Evolutionary conservation across 257 asterid species (phyloP), one percentile per base, ranked within the genome.

Genomic region (Salvia rosmarinus): DNA sequence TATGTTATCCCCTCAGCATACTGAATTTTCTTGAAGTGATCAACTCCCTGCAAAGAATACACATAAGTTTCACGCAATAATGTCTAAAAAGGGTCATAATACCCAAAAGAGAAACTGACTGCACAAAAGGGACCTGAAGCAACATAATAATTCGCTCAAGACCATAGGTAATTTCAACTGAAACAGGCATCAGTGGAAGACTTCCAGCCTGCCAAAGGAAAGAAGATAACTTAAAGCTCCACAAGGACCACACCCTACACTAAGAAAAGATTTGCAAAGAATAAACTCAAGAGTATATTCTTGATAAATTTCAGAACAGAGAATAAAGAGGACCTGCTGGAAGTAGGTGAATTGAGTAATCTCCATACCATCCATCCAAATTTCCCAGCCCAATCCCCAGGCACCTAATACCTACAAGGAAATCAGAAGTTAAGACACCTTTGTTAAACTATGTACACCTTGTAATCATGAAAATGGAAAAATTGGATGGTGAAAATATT

Each of bases 351-450:
- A 94, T 67, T 94, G 99, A 49, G 99, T 94, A 64, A 94, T 91
- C 89, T 95, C 99, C 99, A 95, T 95, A 72, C 99, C 99, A 72
- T 95, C 99, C 98, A 95, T 91, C 99, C 99, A 95, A 58, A 95
- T 78, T 83, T 95, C 99, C 99, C 99, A 95, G 76, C 99, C 99
- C 88, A 95, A 79, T 72, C 99, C 99, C 98, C 99, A 95, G 63
- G 99, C 99, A 78, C 99, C 99, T 81, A 95, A 89, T 78, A 95
- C 99, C 99, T 94, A 77, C 72, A 64, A 77, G 83, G 81, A 63
- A 75, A 77, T 40, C 37, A 60, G 75, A 79, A 71, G 64, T 25
- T 58, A 69, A 75, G 55, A 75, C 57, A 71, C 28, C 19, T 25
- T 40, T 10, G 61, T 70, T 59, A 73, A 63, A 34, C 64, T 69